A percentile compares a stretch with the other conserved stretches of the same genome.
phyloP scores from a whole-genome alignment of 2,329 filamentous ascomycete genomes.

The Volutella citrinella region DNA sequence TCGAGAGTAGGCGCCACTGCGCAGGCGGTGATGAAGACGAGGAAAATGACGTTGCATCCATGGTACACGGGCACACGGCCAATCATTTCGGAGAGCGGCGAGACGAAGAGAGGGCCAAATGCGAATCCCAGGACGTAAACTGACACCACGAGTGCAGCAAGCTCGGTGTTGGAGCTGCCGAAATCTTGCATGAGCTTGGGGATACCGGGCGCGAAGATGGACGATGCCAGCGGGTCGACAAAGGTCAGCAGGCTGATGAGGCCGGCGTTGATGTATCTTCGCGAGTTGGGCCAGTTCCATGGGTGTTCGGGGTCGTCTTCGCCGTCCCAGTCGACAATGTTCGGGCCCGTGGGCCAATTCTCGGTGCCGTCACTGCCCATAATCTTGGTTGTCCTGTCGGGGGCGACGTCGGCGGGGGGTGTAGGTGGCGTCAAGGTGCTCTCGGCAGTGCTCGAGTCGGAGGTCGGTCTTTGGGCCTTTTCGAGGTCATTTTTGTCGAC shows the following conservation, averaged over 20 bases:
- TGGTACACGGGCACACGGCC: conserved; percentile 44
- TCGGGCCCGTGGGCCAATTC: too few relatives aligned
- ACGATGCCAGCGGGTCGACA: conserved; percentile 39
- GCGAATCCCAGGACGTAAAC: conserved; percentile 53
- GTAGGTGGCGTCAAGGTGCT: too few relatives aligned
- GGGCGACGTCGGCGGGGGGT: too few relatives aligned
- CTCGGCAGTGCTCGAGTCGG: too few relatives aligned
- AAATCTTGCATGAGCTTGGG: conserved; percentile 59
- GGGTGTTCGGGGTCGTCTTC: conserved; percentile 59
- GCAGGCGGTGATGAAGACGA: conserved; percentile 35
- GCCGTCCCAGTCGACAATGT: conserved; percentile 56
- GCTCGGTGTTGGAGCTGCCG: conserved; percentile 9
- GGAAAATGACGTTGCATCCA: conserved; percentile 35
- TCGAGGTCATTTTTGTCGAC: too few relatives aligned
- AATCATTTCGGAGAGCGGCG: conserved; percentile 48
- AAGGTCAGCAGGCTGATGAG: conserved; percentile 32
- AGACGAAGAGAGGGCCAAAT: conserved; percentile 45
- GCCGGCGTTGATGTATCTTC: conserved; percentile 33
- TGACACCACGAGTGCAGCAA: conserved; percentile 28
- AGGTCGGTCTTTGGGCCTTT: too few relatives aligned
- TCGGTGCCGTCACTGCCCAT: too few relatives aligned
- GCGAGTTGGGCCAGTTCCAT: conserved; percentile 59
- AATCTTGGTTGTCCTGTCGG: too few relatives aligned
- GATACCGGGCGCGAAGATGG: conserved; percentile 63
- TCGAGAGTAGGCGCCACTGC: conserved; percentile 37